Evolutionary conservation across 768 basidiomycete genomes (phyloP), one percentile per base, ranked within the genome.

Genomic region (Neoboletus brunneissimus): DNA sequence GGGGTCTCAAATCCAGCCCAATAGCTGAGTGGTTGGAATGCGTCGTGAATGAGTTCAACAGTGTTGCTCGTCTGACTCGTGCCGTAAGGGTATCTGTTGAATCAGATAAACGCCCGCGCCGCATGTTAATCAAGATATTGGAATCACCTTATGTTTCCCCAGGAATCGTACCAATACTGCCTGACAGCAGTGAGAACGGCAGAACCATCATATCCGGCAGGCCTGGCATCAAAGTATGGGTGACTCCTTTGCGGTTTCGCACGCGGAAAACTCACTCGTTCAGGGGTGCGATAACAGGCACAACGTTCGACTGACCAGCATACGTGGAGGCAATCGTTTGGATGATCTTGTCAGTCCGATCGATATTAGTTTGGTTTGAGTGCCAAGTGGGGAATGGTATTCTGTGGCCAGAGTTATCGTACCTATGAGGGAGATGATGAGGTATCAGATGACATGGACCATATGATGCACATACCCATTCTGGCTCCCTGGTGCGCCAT

Each of bases 401-500:
- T 56, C 71, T 81, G 48, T 85, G 87, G 20, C 91, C 91, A 45
- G 89, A 91, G 64, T 93, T 93, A 64, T 93, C 91, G 64, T 83
- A 93, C 22, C 90, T 89, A 64, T 0, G 51, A 53, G 12, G 47
- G 45, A 55, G 57, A 46, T 18, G 23, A 43, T 55, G 55, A 55
- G 52, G 53, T 27, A 41, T 38, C 32, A 44, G 51, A 27, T 53
- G 34, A 50, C 25, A 45, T 43, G 32, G 6, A 37, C 12, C 1
- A 38, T 18, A 25, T 20, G 15, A 23, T 54, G 35, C 32, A 70
- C 79, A 46, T 54, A 87, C 88, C 84, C 89, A 60, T 91, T 91
- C 71, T 94, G 89, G 67, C 87, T 89, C 16, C 93, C 93, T 1
- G 93, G 90, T 31, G 83, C 91, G 69, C 84, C 84, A 59, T 87